Percentiles rank a stretch among this genome's conserved stretches.
These are phyloP conservation scores for Aureobasidium leucospermi DNA, from an alignment of 2,329 filamentous ascomycete species.

Conservation along the genomic window DNA sequence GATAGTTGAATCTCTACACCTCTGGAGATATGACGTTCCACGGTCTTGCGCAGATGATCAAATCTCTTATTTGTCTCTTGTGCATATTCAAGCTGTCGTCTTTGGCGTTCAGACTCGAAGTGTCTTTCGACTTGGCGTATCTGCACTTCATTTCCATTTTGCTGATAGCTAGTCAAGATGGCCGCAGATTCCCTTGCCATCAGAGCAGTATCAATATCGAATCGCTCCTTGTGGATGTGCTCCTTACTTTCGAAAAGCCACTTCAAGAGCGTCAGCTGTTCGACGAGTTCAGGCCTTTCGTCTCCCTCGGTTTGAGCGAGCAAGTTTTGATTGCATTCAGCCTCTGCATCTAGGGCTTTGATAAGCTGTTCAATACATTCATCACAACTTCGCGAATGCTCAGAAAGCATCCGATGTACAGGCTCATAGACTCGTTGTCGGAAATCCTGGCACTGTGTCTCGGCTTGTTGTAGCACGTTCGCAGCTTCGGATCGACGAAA, in stretches of 20 bases:
- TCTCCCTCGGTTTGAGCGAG: slow-evolving; percentile 91
- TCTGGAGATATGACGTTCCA: slow-evolving; percentile 76
- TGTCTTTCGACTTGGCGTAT: slow-evolving; percentile 63
- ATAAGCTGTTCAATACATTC: slow-evolving; percentile 71
- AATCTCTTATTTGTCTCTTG: slow-evolving; percentile 65
- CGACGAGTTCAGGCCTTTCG: slow-evolving; percentile 84
- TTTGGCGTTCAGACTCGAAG: slow-evolving; percentile 64
- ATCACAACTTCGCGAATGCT: slow-evolving; percentile 66
- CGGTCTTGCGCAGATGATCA: slow-evolving; percentile 67
- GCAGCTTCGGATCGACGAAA: slow-evolving; percentile 15
- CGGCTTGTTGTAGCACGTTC: slow-evolving; percentile 44
- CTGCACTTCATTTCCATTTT: slow-evolving; percentile 28
- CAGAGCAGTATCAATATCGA: slow-evolving; percentile 50
- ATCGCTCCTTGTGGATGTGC: slow-evolving; percentile 73
- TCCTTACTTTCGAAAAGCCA: slow-evolving; percentile 98
- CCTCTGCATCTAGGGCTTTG: not conserved
- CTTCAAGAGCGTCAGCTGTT: slow-evolving; percentile 89
- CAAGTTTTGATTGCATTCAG: slow-evolving; percentile 38
- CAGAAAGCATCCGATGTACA: slow-evolving; percentile 69
- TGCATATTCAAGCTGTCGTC: slow-evolving; percentile 64
- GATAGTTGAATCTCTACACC: slow-evolving; percentile 88
- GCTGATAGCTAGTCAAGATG: slow-evolving; percentile 56
- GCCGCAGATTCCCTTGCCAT: not conserved
- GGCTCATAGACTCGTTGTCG: slow-evolving; percentile 78
- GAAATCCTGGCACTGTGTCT: slow-evolving; percentile 52